Conservation (phyloP, 768 basidiomycete species). For the Russula virescens region DNA sequence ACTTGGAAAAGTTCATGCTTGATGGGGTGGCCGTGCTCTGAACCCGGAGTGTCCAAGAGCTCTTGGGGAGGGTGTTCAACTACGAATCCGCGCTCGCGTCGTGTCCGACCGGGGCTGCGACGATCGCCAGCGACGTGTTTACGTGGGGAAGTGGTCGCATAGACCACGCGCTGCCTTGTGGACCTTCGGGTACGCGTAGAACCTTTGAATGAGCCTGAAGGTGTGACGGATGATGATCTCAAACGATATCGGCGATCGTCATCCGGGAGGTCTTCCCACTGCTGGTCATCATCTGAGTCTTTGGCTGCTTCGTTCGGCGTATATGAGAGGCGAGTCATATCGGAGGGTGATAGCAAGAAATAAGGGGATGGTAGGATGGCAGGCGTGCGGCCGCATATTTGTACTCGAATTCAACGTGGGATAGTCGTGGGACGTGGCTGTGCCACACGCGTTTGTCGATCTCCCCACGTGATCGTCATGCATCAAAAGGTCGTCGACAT, state of each 20-base stretch:
- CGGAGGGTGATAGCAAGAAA: not conserved
- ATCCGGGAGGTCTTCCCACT: conserved; percentile 14
- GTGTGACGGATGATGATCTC: not conserved
- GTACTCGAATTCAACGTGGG: not conserved
- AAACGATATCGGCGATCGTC: not conserved
- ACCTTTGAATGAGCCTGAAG: conserved; percentile 1
- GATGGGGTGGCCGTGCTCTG: not conserved
- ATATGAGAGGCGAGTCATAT: conserved; percentile 5
- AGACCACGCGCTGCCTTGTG: not conserved
- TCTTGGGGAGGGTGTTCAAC: not conserved
- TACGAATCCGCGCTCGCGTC: not conserved
- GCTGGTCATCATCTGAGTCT: conserved; percentile 1
- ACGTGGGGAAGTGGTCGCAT: not conserved
- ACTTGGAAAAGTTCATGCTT: not conserved
- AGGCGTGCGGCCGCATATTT: not conserved
- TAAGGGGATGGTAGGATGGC: not conserved
- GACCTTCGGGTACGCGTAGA: conserved; percentile 2
- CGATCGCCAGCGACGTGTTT: not conserved
- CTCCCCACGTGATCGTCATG: conserved; percentile 1
- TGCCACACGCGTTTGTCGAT: not conserved
- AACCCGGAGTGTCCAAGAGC: not conserved
- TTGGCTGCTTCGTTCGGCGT: not conserved
- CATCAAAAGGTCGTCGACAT: too few relatives aligned
- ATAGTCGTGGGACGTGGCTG: not conserved
- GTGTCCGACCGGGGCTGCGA: not conserved